phyloP scores from a whole-genome alignment of 2,329 filamentous ascomycete species.

The Penicillium sp. region DNA sequence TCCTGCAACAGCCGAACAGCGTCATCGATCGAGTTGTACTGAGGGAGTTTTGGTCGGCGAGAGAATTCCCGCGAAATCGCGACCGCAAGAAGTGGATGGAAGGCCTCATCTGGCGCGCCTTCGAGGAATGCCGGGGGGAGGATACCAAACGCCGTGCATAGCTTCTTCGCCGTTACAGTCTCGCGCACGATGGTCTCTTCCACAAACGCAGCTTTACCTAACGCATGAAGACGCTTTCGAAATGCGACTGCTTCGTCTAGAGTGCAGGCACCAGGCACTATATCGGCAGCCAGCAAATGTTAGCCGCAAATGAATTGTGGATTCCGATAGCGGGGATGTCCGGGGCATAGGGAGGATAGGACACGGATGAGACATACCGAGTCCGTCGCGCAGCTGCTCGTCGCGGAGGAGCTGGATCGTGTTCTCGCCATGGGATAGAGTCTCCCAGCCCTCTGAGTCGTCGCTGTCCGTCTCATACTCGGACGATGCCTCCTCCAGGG shows the following conservation, averaged over 20 bases:
- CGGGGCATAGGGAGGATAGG: constrained; percentile 16
- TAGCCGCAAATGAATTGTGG: constrained; percentile 15
- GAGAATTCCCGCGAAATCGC: constrained; percentile 77
- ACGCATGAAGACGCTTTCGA: constrained; percentile 67
- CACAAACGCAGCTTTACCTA: constrained; percentile 77
- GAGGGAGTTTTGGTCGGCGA: constrained; percentile 72
- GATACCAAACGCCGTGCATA: constrained; percentile 83
- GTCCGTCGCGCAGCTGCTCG: constrained; percentile 47
- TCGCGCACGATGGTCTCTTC: constrained; percentile 66
- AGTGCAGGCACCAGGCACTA: constrained; percentile 58
- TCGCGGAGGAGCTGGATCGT: constrained; percentile 58
- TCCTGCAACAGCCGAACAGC: constrained; percentile 72
- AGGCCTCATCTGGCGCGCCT: constrained; percentile 67
- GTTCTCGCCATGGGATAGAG: constrained; percentile 63
- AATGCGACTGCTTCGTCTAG: constrained; percentile 66
- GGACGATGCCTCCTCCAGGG: constrained; percentile 34
- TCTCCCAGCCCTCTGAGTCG: constrained; percentile 55
- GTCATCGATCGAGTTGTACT: constrained; percentile 85
- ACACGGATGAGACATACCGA: constrained; percentile 43
- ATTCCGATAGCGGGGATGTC: constrained; percentile 22
- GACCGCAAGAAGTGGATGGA: constrained; percentile 70
- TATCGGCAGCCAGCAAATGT: constrained; percentile 8
- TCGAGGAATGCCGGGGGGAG: constrained; percentile 71
- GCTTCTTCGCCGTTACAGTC: constrained; percentile 71
- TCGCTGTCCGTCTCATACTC: constrained; percentile 39